These are phyloP conservation scores for Anisodus acutangulus DNA, from an alignment of 257 asterid genomes.

Conservation along the genomic window DNA sequence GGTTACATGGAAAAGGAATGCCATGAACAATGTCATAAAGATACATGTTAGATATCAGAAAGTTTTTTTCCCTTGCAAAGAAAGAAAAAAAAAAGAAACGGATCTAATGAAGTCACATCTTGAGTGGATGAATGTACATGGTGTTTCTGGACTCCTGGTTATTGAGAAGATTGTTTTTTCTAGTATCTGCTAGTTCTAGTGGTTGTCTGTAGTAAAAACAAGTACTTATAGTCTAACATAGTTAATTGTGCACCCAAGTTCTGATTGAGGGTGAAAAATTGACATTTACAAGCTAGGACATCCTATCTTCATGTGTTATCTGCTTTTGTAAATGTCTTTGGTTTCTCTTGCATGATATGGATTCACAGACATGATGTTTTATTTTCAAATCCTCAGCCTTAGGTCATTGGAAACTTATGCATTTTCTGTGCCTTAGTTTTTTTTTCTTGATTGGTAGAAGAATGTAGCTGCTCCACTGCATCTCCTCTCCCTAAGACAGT, in stretches of 20 bases:
- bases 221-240: neutral
- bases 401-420: neutral
- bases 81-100: neutral
- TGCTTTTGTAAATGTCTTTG: slow-evolving; percentile 23
- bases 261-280: neutral
- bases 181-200: slow-evolving; percentile 10
- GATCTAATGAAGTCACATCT: neutral
- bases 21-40: slow-evolving; percentile 7
- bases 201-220: neutral
- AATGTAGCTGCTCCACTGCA: neutral
- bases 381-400: slow-evolving; percentile 7
- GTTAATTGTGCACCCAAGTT: neutral
- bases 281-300: neutral
- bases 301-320: neutral
- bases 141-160: slow-evolving; percentile 12
- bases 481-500: slow-evolving; percentile 10
- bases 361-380: neutral
- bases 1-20: slow-evolving; percentile 6
- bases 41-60: neutral
- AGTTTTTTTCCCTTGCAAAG: neutral
- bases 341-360: slow-evolving; percentile 7
- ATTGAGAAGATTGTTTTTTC: neutral
- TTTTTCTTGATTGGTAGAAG: slow-evolving; percentile 14
- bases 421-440: neutral
- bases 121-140: slow-evolving; percentile 15